These are phyloP conservation scores for Hericium alpestre DNA, from an alignment of 768 basidiomycete species.

Conservation along the genomic window DNA sequence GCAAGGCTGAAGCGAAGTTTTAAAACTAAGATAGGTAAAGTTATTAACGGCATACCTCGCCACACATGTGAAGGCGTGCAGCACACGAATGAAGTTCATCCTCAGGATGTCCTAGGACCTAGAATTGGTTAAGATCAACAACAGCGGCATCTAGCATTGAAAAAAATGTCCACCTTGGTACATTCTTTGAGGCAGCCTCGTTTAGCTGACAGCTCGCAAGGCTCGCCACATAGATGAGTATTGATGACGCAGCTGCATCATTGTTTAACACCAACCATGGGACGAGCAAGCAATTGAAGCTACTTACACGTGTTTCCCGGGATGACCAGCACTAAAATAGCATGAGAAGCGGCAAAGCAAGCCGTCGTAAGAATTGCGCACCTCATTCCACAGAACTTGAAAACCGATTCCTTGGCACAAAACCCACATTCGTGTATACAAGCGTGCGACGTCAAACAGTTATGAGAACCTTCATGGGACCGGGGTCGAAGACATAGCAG, in stretches of 20 bases:
- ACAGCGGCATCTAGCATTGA: no score
- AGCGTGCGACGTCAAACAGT: slow-evolving; percentile 39
- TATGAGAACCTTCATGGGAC: slow-evolving; percentile 35
- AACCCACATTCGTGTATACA: slow-evolving; percentile 38
- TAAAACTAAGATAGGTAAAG: neutral
- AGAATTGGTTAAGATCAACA: neutral
- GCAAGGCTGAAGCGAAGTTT: slow-evolving; percentile 6
- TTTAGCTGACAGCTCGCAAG: slow-evolving; percentile 34
- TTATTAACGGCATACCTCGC: slow-evolving; percentile 27
- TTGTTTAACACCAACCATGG: neutral
- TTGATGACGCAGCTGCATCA: slow-evolving; percentile 37
- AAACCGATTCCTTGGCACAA: slow-evolving; percentile 20
- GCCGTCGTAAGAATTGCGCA: slow-evolving; percentile 12
- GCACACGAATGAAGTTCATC: slow-evolving; percentile 45
- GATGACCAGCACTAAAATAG: slow-evolving; percentile 42
- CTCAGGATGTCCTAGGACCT: slow-evolving; percentile 35
- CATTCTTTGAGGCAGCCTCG: slow-evolving; percentile 44
- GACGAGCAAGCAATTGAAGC: neutral
- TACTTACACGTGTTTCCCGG: slow-evolving; percentile 43
- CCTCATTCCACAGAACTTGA: slow-evolving; percentile 35
- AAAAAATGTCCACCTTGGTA: slow-evolving; percentile 29
- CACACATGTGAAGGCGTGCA: slow-evolving; percentile 44
- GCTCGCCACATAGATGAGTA: slow-evolving; percentile 43
- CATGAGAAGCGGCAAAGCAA: neutral
- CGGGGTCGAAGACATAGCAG: slow-evolving; percentile 36